Base-by-base conservation (phyloP, 2,329 filamentous ascomycete genomes). In the Stagonosporopsis vannaccii region DNA sequence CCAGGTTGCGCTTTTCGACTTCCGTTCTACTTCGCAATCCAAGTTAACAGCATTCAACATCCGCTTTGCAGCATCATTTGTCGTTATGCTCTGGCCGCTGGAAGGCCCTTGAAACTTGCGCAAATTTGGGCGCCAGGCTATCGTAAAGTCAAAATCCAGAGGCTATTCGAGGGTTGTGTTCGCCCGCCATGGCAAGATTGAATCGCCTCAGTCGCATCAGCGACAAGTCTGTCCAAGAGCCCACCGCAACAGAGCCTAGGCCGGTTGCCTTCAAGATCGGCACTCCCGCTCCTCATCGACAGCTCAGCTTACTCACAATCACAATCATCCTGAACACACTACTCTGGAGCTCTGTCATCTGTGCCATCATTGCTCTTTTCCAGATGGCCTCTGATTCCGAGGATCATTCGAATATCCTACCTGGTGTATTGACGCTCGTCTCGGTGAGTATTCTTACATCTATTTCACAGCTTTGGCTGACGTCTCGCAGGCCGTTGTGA, bases 281-380 rank as follows among this genome's bases (percentile, higher is more conserved):
- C 32, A 43, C 25, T 7, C 55, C 48, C 28, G 43, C 65, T 15
- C 63, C 71, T 4, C 71, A 71, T 7, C 69, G 73, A 17, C 67
- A 71, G 51, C 30, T 68, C 22, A 75, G 72, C 13, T 52, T 77
- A 1, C 60, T 76, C 30, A 63, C 66, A n/a, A 70, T 77, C 26
- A 73, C 72, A 3, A 48, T 67, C 22, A 68, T 72, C 28, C 62
- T 77, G 6, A 72, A 77, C 47, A 58, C 70, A 17, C 55, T 77
- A 23, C 61, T 76, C 15, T 75, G 71, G 71, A 70, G 63, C 51
- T 72, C 75, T 11, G 17, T 74, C 11, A 22, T 69, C 15, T 68
- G 70, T 44, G 49, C 73, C 23, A 51, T 63, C n/a, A 56, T 64
- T 0, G 60, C 71, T n/a, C 33, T 76, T 9, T 72, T 69, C 30